Conservation (phyloP, 2,329 filamentous ascomycete genomes). For the Aspergillus sp. region DNA sequence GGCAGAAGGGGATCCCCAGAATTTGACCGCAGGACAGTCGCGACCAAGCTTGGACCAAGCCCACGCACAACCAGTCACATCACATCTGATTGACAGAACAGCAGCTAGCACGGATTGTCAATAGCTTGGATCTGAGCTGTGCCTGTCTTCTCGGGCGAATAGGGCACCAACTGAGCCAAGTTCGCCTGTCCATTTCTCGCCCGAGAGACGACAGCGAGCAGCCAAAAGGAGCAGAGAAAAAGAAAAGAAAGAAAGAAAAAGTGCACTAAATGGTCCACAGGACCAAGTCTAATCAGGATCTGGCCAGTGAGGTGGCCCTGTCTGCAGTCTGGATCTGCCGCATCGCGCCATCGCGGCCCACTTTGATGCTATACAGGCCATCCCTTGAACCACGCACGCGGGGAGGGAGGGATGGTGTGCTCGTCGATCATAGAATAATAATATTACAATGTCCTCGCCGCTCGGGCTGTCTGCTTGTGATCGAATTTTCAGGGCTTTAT, state of each 20-base stretch:
- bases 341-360: neutral
- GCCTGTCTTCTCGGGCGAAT: neutral
- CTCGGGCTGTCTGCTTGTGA: too few relatives aligned
- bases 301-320: neutral
- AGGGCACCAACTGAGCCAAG: neutral
- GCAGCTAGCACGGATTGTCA: neutral
- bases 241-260: neutral
- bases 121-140: neutral
- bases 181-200: neutral
- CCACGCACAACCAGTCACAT: too few relatives aligned
- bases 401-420: neutral
- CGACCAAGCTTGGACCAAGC: too few relatives aligned
- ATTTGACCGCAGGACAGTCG: too few relatives aligned
- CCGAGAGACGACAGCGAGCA: neutral
- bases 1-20: too few relatives aligned
- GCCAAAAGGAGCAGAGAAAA: neutral
- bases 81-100: neutral
- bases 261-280: neutral
- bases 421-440: neutral
- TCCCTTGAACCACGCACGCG: neutral
- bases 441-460: neutral
- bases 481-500: too few relatives aligned
- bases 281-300: neutral
- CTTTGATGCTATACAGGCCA: neutral
- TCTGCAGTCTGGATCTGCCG: neutral